Base-by-base conservation (phyloP, 2,329 filamentous ascomycete genomes). In the Clathrospora elynae region DNA sequence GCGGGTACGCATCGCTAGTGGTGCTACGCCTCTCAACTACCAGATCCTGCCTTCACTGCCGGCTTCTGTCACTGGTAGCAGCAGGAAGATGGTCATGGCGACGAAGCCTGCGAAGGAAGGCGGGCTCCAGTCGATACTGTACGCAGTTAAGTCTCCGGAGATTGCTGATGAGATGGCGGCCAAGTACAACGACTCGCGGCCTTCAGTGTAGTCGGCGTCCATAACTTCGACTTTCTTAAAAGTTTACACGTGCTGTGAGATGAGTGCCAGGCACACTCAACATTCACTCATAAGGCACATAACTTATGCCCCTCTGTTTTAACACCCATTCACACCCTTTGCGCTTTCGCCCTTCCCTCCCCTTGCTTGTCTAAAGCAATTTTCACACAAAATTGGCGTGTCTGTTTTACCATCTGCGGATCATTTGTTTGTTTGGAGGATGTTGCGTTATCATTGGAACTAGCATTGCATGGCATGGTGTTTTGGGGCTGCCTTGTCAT, bases 21-120 rank as follows among this genome's bases (percentile, higher is more conserved):
- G 68, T 10, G 49, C 51, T 2, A 63, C 59, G 2, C 55, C 61
- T 4, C 48, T 70, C 31, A 70, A 71, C 46, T 64, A 64, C 42
- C 52, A 55, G 22, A 55, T 70, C 20, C 38, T 67, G 12, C 55
- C 63, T 6, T 51, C 54, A 13, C 46, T 69, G 9, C 46, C 46
- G 13, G 52, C 60, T 13, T 57, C 36, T 36, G 46, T 60, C 14
- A 51, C 55, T 3, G 63, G 61, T 12, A 46, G 35, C 18, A 62
- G 54, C 40, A 59, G 53, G 42, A 69, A 64, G 50, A 61, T 64
- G 54, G 62, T 67, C 4, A 51, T 48, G 32, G 55, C 62, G 2
- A 49, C 57, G 9, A 45, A 55, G 9, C 50, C 61, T 6, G 53
- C 50, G 6, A 56, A 61, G 20, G 60, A 62, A 33, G 63, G 61